phyloP scores from a whole-genome alignment of 148 eudicot genomes.

The Rhododendron griersonianum region DNA sequence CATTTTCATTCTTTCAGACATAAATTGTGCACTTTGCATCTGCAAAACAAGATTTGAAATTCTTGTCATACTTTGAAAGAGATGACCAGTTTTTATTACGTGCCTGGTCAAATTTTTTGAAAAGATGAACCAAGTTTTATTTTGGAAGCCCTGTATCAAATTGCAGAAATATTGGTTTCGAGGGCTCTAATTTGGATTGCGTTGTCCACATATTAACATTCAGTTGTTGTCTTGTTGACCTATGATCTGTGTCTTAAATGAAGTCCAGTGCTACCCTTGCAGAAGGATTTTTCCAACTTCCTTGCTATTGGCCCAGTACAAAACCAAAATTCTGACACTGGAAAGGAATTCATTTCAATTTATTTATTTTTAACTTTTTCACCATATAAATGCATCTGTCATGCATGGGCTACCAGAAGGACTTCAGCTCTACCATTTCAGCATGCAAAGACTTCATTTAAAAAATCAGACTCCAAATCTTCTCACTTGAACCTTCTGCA shows the following conservation, averaged over 20 bases:
- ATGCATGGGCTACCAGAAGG: background rate
- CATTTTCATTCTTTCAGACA: background rate
- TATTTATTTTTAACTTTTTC: background rate
- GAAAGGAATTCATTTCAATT: no score
- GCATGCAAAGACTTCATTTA: background rate
- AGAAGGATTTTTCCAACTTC: background rate
- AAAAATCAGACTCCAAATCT: background rate
- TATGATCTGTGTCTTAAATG: background rate
- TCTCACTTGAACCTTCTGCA: background rate
- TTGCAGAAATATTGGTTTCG: background rate
- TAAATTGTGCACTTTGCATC: background rate
- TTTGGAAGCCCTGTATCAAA: background rate
- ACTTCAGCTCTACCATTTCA: background rate
- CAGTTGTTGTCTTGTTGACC: background rate
- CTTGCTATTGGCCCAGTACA: background rate
- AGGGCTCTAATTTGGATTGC: background rate
- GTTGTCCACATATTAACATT: background rate
- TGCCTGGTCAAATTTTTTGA: background rate
- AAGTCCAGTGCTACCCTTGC: background rate
- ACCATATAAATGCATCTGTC: background rate
- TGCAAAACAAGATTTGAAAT: background rate
- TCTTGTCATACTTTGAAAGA: background rate
- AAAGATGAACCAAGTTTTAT: background rate
- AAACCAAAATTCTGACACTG: background rate
- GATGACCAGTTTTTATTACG: background rate